phyloP scores from a whole-genome alignment of 2,329 filamentous ascomycete species.

The Immersiporthe knoxdaviesiana region DNA sequence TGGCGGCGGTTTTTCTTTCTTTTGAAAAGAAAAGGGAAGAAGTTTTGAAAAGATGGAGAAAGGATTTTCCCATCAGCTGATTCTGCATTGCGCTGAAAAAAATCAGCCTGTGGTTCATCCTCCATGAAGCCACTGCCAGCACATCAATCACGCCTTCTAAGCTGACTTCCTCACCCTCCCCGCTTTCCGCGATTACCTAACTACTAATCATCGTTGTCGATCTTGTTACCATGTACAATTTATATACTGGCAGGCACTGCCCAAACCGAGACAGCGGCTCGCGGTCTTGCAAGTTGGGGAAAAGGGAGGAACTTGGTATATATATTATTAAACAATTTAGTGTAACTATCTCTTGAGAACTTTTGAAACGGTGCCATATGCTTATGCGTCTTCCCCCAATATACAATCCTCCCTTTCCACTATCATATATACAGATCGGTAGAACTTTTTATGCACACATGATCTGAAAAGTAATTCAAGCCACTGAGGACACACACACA shows the following conservation, averaged over 20 bases:
- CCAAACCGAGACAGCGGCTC: too few species aligned
- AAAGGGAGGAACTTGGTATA: neutral
- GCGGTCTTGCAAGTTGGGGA: neutral
- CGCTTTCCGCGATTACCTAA: neutral
- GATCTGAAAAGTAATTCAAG: neutral
- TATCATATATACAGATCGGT: neutral
- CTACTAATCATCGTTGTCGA: neutral
- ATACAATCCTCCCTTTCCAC: neutral
- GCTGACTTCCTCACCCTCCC: neutral
- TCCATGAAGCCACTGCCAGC: neutral
- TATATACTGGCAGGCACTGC: neutral
- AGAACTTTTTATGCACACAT: neutral
- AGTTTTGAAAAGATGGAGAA: neutral
- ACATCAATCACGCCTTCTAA: neutral
- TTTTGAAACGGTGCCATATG: neutral
- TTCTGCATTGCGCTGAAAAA: neutral
- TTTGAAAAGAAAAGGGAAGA: neutral
- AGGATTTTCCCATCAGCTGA: neutral
- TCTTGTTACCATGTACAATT: neutral
- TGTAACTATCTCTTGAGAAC: neutral
- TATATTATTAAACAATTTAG: neutral
- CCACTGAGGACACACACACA: neutral
- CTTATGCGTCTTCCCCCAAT: neutral
- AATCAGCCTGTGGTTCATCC: neutral
- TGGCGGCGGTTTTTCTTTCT: too few species aligned